Evolutionary conservation across 768 basidiomycete species (phyloP).

Genomic region (Mycena chlorophos): DNA sequence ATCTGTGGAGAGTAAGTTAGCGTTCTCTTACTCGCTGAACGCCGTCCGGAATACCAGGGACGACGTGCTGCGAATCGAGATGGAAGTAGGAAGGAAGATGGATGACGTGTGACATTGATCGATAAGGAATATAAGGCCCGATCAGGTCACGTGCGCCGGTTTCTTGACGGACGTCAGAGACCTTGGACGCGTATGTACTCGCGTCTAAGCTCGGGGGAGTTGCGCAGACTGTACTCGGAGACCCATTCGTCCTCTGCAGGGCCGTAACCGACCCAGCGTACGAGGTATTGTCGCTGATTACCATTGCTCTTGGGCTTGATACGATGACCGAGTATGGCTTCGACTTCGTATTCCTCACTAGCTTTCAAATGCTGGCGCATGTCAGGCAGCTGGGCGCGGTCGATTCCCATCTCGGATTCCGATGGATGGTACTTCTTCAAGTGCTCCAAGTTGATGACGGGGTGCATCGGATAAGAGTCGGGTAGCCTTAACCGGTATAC

Average conservation of each 20-base stretch:
- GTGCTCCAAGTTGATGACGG: slow-evolving; percentile 4
- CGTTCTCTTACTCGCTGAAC: too few species aligned
- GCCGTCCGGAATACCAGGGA: too few species aligned
- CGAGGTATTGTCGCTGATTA: slow-evolving; percentile 15
- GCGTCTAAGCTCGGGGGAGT: slow-evolving; percentile 19
- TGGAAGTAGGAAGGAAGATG: too few species aligned
- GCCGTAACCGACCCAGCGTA: slow-evolving; percentile 25
- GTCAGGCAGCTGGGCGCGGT: not conserved
- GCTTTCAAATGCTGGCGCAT: not conserved
- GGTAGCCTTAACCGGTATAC: slow-evolving; percentile 8
- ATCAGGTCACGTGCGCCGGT: too few species aligned
- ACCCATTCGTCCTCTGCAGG: slow-evolving; percentile 25
- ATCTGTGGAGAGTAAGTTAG: too few species aligned
- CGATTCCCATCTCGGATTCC: not conserved
- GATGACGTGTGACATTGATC: not conserved
- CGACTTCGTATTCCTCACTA: slow-evolving; percentile 19
- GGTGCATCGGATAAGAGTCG: slow-evolving; percentile 13
- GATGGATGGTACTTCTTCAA: not conserved
- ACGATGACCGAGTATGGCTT: not conserved
- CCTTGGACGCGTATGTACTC: slow-evolving; percentile 9
- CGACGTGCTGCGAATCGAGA: too few species aligned
- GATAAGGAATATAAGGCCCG: not conserved
- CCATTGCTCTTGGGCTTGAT: not conserved
- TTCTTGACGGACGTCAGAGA: too few species aligned
- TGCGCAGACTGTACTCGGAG: slow-evolving; percentile 21